Conservation (phyloP, 2,329 filamentous ascomycete genomes). For the Aspergillus brasiliensis region DNA sequence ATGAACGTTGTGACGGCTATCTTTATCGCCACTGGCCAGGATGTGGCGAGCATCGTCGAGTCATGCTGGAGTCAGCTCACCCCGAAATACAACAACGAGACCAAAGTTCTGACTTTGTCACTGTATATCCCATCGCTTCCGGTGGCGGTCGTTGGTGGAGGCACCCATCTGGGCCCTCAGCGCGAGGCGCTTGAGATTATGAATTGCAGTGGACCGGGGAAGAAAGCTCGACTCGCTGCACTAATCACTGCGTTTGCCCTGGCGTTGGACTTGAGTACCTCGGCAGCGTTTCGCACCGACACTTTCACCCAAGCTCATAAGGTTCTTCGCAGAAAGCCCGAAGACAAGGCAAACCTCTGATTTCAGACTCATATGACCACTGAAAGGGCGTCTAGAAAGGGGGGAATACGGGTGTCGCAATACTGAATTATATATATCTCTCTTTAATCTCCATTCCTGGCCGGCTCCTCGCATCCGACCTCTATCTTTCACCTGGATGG, state of each 20-base stretch:
- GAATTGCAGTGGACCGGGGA: conserved; percentile 21
- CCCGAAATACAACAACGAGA: conserved; percentile 21
- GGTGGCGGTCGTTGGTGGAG: conserved; percentile 29
- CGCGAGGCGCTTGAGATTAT: conserved; percentile 29
- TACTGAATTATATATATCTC: too few relatives aligned
- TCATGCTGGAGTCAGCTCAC: conserved; percentile 25
- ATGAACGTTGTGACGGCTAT: conserved; percentile 26
- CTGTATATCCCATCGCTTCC: conserved; percentile 29
- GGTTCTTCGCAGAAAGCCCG: background rate
- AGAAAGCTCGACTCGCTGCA: conserved; percentile 28
- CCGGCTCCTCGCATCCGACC: too few relatives aligned
- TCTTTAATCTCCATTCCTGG: too few relatives aligned
- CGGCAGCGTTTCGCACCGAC: conserved; percentile 19
- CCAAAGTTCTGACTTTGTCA: conserved; percentile 21
- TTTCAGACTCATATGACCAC: too few relatives aligned
- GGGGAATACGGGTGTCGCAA: too few relatives aligned
- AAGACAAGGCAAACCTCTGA: background rate
- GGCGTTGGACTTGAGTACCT: conserved; percentile 28
- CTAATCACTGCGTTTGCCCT: conserved; percentile 30
- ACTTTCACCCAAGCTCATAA: conserved; percentile 26
- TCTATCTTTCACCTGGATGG: too few relatives aligned
- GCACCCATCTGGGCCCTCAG: conserved; percentile 27
- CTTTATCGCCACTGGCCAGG: conserved; percentile 29
- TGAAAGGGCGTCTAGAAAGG: too few relatives aligned
- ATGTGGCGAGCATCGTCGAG: conserved; percentile 23